phyloP scores from a whole-genome alignment of 495 filamentous ascomycete species.

The Achaetomiella virescens region DNA sequence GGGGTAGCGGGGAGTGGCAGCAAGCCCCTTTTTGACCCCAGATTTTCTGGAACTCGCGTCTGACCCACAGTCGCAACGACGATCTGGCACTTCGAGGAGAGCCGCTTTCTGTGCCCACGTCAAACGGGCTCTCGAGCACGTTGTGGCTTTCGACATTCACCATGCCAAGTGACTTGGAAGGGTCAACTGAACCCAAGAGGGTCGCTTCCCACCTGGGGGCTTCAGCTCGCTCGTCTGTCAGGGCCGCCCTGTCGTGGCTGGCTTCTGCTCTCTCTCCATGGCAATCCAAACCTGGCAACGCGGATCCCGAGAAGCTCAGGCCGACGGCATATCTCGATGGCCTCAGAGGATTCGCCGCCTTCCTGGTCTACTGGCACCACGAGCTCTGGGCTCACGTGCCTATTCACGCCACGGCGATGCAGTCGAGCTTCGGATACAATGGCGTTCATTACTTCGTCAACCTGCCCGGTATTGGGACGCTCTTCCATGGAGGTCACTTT shows the following conservation, averaged over 20 bases:
- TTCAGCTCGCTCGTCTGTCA: neutral
- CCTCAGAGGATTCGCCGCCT: slow-evolving; percentile 42
- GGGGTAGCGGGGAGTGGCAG: too few relatives aligned
- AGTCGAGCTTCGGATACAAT: slow-evolving; percentile 30
- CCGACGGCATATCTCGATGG: slow-evolving; percentile 44
- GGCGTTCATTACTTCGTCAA: slow-evolving; percentile 37
- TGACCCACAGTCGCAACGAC: too few relatives aligned
- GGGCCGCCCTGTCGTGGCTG: neutral
- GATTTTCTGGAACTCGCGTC: too few relatives aligned
- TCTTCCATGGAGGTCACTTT: slow-evolving; percentile 43
- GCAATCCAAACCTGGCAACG: neutral
- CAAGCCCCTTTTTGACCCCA: too few relatives aligned
- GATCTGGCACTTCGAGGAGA: too few relatives aligned
- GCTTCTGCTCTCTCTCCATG: slow-evolving; percentile 10
- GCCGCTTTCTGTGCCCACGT: too few relatives aligned
- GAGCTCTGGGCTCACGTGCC: slow-evolving; percentile 33
- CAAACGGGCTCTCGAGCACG: too few relatives aligned
- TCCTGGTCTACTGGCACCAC: slow-evolving; percentile 45
- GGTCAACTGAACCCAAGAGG: slow-evolving; percentile 4
- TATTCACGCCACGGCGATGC: slow-evolving; percentile 25
- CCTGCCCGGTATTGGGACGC: slow-evolving; percentile 33
- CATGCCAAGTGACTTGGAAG: slow-evolving; percentile 9
- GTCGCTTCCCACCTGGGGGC: neutral
- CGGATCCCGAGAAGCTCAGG: slow-evolving; percentile 22
- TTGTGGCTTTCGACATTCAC: neutral